Evolutionary conservation across 345 rosid species (phyloP), one percentile per base, ranked within the genome.

Genomic region (Hypericum perforatum): DNA sequence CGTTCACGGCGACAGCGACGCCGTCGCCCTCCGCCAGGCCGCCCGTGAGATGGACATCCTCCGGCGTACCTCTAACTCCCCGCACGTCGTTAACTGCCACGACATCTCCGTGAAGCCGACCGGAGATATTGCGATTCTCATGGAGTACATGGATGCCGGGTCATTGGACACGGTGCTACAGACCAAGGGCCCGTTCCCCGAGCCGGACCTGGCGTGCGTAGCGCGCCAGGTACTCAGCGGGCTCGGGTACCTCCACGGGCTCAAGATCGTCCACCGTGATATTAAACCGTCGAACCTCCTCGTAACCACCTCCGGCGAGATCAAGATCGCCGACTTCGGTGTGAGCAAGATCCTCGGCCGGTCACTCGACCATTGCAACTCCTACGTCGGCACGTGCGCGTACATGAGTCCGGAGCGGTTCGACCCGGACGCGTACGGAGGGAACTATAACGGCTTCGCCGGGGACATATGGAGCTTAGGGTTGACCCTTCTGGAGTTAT

Each of bases 401-500:
- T 64, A 58, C 7, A 58, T 64, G 63, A 64, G 69, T 41, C 69
- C 63, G 7, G 63, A 58, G 29, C 39, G 59, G 39, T 47, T 65
- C 54, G 63, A 58, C 42, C 41, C 54, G 3, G 29, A 16, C 7
- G 11, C 59, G 7, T 45, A 44, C 9, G 60, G 62, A 7, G 9
- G 41, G 5, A 41, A 41, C 7, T 58, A 45, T 14, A 16, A 29
- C 43, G 49, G 45, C 0, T 64, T 41, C 11, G 70, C 67, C 0
- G 49, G 52, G 7, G 65, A 63, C 16, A 44, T 59, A 0, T 63
- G 69, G 66, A 60, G 66, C 51, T 29, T 64, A 8, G 63, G 70
- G 7, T 49, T 69, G n/a, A 60, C 51, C 29, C 51, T 63, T 15
- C 52, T 60, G 69, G 69, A 69, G 66, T 52, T 64, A 0, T 64